phyloP scores from a whole-genome alignment of 352 stramenopile genomes.

The Saprolegnia parasitica region DNA sequence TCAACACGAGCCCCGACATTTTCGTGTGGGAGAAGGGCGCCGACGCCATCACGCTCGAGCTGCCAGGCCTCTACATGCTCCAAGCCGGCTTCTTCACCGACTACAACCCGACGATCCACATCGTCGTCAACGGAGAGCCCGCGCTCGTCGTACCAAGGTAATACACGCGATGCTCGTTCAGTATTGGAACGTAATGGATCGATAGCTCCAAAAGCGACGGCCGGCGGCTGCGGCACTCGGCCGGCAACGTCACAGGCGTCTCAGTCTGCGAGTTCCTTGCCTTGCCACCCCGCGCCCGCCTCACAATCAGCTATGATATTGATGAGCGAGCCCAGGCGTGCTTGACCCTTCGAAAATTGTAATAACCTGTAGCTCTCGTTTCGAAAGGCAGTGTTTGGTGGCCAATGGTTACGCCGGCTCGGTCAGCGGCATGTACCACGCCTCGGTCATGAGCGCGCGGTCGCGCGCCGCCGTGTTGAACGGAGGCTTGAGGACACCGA shows the following conservation, averaged over 20 bases:
- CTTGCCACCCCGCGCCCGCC: conserved; percentile 41
- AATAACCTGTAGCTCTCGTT: neutral
- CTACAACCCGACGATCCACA: conserved; percentile 45
- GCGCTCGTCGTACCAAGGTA: conserved; percentile 30
- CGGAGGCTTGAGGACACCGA: conserved; percentile 46
- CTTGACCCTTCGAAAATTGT: conserved; percentile 69
- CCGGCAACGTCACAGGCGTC: conserved; percentile 52
- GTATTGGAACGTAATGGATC: neutral
- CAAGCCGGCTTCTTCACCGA: conserved; percentile 68
- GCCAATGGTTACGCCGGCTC: neutral
- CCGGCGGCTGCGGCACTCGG: conserved; percentile 48
- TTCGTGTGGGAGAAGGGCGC: conserved; percentile 57
- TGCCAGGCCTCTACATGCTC: conserved; percentile 55
- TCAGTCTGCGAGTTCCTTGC: conserved; percentile 52
- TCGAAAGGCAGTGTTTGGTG: neutral
- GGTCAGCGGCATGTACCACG: conserved; percentile 45
- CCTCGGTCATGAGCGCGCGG: conserved; percentile 41
- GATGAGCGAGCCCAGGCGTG: conserved; percentile 67
- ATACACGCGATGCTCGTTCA: neutral
- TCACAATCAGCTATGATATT: conserved; percentile 59
- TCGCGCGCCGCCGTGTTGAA: conserved; percentile 53
- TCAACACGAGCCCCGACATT: conserved; percentile 63
- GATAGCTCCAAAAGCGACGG: neutral
- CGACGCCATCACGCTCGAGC: conserved; percentile 44
- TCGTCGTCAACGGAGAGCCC: conserved; percentile 62